These are phyloP conservation scores for Trypanosoma avium DNA, from an alignment of 208 protist species.

Conservation along the genomic window DNA sequence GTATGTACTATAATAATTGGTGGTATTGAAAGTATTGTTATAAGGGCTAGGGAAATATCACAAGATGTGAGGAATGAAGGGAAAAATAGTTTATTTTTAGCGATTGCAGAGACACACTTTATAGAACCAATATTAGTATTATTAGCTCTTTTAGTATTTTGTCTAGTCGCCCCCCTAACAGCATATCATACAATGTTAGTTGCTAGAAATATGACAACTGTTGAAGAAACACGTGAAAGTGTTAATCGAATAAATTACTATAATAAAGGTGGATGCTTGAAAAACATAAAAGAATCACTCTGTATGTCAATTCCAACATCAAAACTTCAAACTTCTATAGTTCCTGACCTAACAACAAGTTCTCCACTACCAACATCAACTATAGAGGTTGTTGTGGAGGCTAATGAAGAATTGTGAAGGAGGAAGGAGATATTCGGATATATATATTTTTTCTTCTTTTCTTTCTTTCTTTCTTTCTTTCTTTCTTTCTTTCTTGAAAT, in stretches of 20 bases:
- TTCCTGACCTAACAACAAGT: neutral
- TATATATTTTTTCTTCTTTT: conserved; percentile 4
- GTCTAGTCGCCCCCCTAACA: conserved; percentile 48
- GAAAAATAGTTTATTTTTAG: conserved; percentile 29
- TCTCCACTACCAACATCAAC: neutral
- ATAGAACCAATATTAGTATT: conserved; percentile 70
- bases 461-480: conserved; percentile 17
- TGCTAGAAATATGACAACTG: conserved; percentile 64
- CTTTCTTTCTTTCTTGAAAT: neutral
- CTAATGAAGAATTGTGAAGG: conserved; percentile 2
- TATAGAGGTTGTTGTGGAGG: conserved; percentile 16
- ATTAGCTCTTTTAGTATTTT: conserved; percentile 33
- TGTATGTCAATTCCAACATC: conserved; percentile 16
- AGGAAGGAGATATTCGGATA: conserved; percentile 1
- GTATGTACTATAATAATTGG: conserved; percentile 46
- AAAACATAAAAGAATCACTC: conserved; percentile 43
- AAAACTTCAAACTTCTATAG: no score
- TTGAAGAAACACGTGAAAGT: conserved; percentile 34
- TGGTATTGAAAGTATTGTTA: conserved; percentile 42
- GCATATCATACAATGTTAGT: conserved; percentile 69
- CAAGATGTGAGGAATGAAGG: conserved; percentile 1
- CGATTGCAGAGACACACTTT: conserved; percentile 59
- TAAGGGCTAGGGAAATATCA: conserved; percentile 2
- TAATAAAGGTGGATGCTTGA: conserved; percentile 42
- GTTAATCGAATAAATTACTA: conserved; percentile 42